Percentiles rank a stretch among this genome's conserved stretches.
Conservation (phyloP, 352 stramenopile genomes). For the Phytophthora macrochlamydospora region DNA sequence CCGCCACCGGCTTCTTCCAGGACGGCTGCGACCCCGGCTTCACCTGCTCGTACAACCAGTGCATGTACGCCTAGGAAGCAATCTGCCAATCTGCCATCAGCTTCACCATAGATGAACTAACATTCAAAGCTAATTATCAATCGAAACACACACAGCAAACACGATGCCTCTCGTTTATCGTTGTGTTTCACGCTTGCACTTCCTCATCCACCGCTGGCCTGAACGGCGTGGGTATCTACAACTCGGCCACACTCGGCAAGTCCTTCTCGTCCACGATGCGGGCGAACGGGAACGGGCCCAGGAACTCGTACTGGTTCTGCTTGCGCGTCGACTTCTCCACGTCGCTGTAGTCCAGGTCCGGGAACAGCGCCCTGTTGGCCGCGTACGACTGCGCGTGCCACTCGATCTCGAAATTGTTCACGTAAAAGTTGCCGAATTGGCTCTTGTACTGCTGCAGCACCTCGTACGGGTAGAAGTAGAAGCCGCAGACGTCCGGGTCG, state of each 20-base stretch:
- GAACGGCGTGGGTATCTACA: background rate
- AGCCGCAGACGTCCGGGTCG: slow-evolving; percentile 70
- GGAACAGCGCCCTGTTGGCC: slow-evolving; percentile 54
- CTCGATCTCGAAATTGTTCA: slow-evolving; percentile 74
- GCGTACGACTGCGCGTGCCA: slow-evolving; percentile 72
- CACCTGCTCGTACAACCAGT: slow-evolving; percentile 24
- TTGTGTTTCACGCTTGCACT: background rate
- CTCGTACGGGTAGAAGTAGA: slow-evolving; percentile 82
- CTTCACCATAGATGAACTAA: background rate
- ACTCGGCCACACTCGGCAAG: slow-evolving; percentile 19
- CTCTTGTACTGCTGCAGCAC: slow-evolving; percentile 58
- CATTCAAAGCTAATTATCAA: no score
- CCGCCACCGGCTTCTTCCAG: slow-evolving; percentile 20
- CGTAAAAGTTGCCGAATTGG: slow-evolving; percentile 70
- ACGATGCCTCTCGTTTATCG: no score
- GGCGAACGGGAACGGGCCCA: slow-evolving; percentile 72
- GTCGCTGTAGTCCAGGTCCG: slow-evolving; percentile 64
- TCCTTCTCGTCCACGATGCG: slow-evolving; percentile 54
- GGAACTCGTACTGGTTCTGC: slow-evolving; percentile 70
- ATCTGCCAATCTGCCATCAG: background rate
- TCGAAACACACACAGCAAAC: background rate
- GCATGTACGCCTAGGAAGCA: slow-evolving; percentile 18
- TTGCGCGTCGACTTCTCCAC: slow-evolving; percentile 63
- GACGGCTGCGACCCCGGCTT: slow-evolving; percentile 25
- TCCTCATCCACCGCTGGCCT: background rate